Conservation (phyloP, 225 moss, liverwort and hornwort genomes). For the Polytrichum formosum region DNA sequence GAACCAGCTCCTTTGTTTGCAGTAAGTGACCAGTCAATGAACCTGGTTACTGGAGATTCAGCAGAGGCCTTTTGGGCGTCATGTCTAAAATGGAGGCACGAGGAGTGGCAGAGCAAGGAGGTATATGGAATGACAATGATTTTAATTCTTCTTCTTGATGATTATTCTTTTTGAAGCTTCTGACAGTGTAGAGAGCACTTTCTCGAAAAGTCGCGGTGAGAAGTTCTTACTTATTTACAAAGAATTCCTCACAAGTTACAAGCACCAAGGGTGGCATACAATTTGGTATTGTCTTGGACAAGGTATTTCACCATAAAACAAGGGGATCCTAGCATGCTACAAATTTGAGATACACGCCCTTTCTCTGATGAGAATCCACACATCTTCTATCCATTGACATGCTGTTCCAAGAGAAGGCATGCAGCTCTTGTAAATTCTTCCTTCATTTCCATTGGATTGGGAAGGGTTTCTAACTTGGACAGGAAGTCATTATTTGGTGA, state of each 20-base stretch:
- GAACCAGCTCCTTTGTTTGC: slow-evolving; percentile 41
- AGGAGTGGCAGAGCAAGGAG: slow-evolving; percentile 52
- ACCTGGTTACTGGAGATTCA: slow-evolving; percentile 31
- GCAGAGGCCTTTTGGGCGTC: slow-evolving; percentile 47
- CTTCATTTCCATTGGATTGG: too few relatives aligned
- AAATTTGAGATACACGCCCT: too few relatives aligned
- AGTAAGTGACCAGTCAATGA: slow-evolving; percentile 37
- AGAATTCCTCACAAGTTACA: background rate
- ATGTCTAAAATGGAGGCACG: slow-evolving; percentile 50
- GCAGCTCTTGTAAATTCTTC: too few relatives aligned
- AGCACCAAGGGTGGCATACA: background rate
- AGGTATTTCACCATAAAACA: too few relatives aligned
- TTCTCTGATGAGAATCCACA: too few relatives aligned
- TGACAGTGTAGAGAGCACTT: too few relatives aligned
- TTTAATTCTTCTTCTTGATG: background rate
- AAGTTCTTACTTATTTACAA: background rate
- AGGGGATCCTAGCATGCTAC: too few relatives aligned
- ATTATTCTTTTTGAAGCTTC: too few relatives aligned
- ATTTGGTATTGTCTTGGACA: background rate
- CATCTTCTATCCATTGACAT: too few relatives aligned
- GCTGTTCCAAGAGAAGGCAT: too few relatives aligned
- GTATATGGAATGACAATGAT: slow-evolving; percentile 16
- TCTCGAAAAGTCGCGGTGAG: background rate
- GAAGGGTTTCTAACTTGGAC: too few relatives aligned
- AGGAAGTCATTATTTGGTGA: too few relatives aligned